Base-by-base conservation (phyloP, 106 monocot species). In the Allium fistulosum region DNA sequence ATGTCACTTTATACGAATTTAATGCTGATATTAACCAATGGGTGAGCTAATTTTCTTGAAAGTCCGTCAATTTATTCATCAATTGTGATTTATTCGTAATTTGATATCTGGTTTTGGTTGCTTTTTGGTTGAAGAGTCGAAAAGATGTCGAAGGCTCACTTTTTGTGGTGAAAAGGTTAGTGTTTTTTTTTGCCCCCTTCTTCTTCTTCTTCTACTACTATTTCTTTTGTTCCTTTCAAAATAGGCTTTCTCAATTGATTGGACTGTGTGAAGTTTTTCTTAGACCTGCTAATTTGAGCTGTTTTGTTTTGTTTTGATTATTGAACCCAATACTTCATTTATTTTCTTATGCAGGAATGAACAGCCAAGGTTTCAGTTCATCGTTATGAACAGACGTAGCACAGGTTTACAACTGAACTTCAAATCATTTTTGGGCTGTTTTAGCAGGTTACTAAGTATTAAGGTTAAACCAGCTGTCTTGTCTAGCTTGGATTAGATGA, bases 71-170 rank as follows among this genome's bases (percentile, higher is more conserved):
- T 37, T 26, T 51, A 45, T 27, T 26, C 7, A 49, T 13, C 5
- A 13, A 14, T 27, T 65, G 22, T 17, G n/a, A 37, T 45, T 28
- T 50, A 3, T 57, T 53, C 10, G 45, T 46, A 7, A 27, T 61
- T 62, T 49, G 60, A 50, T 57, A 58, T 13, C 48, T 53, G 62
- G 13, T 50, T 52, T 28, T 10, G 46, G 2, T 47, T 65, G 72
- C 11, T 61, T 53, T 22, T 59, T 27, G n/a, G n/a, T 48, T 62
- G 66, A 63, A 94, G 93, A 90, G 93, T 61, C 93, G 93, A 7
- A 90, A 87, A 80, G 93, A 94, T 51, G 93, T 94, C 7, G 93
- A 94, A 73, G 93, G 93, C 66, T 90, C 93, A 27, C 87, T 94
- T 14, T 94, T 94, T 61, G 90, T 94, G 49, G 90, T 94, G 22